These are phyloP conservation scores for Piromyces finnis DNA, from an alignment of 192 early-diverging fungal genomes.

Conservation along the genomic window DNA sequence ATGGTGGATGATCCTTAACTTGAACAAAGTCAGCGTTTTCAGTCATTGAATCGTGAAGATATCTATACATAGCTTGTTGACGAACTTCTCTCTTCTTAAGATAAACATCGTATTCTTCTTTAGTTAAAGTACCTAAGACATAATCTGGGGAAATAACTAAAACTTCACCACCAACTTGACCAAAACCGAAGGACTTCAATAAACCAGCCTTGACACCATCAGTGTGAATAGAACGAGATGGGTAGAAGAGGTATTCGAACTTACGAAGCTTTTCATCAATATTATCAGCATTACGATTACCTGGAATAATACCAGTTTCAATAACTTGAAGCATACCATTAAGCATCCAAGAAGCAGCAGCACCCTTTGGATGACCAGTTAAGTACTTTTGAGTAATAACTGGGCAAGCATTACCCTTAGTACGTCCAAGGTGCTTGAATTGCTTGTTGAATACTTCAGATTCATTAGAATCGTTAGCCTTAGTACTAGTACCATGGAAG, in stretches of 20 bases:
- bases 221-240: conserved; percentile 69
- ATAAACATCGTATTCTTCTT: conserved; percentile 53
- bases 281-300: conserved; percentile 84
- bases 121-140: conserved; percentile 52
- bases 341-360: conserved; percentile 92
- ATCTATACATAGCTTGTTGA: conserved; percentile 66
- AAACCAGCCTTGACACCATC: conserved; percentile 77
- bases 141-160: conserved; percentile 79
- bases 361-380: conserved; percentile 93
- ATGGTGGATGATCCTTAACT: conserved; percentile 72
- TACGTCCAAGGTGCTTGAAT: conserved; percentile 67
- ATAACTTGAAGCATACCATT: conserved; percentile 78
- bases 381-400: conserved; percentile 82
- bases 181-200: conserved; percentile 88
- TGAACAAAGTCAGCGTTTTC: conserved; percentile 65
- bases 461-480: conserved; percentile 93
- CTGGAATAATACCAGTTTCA: conserved; percentile 69
- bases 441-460: conserved; percentile 69
- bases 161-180: conserved; percentile 81
- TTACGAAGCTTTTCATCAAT: conserved; percentile 51
- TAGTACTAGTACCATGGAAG: conserved; percentile 89
- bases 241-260: conserved; percentile 67
- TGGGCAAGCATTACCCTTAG: conserved; percentile 58
- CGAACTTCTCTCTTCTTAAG: conserved; percentile 42
- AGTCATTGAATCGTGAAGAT: conserved; percentile 75